A percentile compares a stretch with the other conserved stretches of the same genome.
Conservation (phyloP, 176 grass and related monocot genomes). For the Triticum turgidum region DNA sequence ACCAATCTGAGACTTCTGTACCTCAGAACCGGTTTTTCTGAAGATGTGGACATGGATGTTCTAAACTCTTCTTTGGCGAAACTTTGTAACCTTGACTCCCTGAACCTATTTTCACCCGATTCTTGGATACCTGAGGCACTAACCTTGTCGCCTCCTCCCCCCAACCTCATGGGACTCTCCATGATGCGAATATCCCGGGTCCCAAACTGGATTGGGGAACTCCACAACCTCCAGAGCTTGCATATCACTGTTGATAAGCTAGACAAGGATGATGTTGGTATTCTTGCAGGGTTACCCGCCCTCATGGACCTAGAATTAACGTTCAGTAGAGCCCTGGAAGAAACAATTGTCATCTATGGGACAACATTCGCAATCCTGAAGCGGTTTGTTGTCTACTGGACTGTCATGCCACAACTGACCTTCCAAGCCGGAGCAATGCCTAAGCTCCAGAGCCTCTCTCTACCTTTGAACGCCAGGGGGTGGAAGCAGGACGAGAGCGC, state of each 20-base stretch:
- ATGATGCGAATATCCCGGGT: background rate
- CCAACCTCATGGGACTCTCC: background rate
- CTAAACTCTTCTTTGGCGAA: slow-evolving; percentile 14
- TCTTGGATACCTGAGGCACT: slow-evolving; percentile 13
- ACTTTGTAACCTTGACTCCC: background rate
- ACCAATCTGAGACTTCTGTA: no score
- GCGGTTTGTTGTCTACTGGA: background rate
- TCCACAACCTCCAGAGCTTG: background rate
- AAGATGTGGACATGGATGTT: background rate
- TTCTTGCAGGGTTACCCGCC: background rate
- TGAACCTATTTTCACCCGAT: background rate
- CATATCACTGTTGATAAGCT: background rate
- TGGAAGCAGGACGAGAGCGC: background rate
- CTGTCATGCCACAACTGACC: background rate
- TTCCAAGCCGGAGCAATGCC: background rate
- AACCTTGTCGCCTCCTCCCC: background rate
- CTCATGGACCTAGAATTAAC: background rate
- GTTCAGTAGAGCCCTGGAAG: background rate
- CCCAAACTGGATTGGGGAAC: background rate
- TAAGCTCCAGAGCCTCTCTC: background rate
- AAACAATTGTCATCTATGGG: slow-evolving; percentile 5
- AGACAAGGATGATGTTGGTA: background rate
- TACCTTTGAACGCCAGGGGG: background rate
- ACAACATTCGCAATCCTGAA: background rate
- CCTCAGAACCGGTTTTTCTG: no score